Conservation (phyloP, 2,329 filamentous ascomycete species). For the Furcasterigmium furcatum region DNA sequence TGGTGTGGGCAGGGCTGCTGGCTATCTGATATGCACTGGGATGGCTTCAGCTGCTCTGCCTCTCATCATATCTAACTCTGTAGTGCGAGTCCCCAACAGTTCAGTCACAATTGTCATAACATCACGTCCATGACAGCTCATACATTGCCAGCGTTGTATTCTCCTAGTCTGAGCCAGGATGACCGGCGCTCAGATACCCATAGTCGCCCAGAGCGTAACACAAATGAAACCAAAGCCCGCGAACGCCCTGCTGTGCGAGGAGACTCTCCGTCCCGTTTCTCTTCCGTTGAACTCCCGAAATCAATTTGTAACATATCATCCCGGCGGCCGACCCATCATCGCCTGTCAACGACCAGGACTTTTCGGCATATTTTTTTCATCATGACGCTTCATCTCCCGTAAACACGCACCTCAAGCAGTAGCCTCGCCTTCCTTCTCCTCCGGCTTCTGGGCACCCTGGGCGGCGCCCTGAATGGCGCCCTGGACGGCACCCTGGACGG, state of each 20-base stretch:
- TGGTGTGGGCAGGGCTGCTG: no score
- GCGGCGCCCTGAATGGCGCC: slow-evolving; percentile 2
- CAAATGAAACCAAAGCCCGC: neutral
- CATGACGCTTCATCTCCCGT: neutral
- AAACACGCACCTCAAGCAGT: neutral
- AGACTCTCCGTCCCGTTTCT: neutral
- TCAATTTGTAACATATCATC: neutral
- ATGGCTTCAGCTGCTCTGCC: no score
- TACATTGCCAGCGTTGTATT: no score
- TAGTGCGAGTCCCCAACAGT: no score
- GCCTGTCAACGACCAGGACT: no score
- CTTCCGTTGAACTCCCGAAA: neutral
- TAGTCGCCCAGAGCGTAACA: neutral
- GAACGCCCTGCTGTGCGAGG: slow-evolving; percentile 2
- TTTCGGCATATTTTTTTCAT: neutral
- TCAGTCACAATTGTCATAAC: no score
- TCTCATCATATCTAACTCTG: no score
- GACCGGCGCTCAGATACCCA: no score
- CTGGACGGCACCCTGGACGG: slow-evolving; percentile 2
- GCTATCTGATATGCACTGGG: no score
- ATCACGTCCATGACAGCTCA: no score
- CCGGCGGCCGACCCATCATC: no score
- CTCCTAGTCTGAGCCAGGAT: no score
- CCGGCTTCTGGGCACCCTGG: slow-evolving; percentile 6
- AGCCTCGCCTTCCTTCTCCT: slow-evolving; percentile 6